Evolutionary conservation across 2,329 filamentous ascomycete genomes (phyloP), one percentile per base, ranked within the genome.

Genomic region (Myotisia sp.): DNA sequence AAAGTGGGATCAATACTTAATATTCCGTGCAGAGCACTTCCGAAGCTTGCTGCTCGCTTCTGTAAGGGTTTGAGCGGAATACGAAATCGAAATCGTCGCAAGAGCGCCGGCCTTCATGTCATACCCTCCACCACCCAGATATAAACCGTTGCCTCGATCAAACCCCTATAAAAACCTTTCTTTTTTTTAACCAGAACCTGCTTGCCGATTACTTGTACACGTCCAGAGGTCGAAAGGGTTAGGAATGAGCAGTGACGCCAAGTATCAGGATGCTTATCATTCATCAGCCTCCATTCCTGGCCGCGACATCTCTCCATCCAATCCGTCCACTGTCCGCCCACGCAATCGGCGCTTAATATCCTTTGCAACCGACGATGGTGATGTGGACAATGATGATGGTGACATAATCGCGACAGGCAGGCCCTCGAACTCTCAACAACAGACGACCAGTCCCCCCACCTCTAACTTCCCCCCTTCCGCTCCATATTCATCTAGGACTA

Each of bases 271-370:
- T 49, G 44, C 47, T 46, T 45, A 53, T 39, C 49, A 51, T 46
- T 51, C 53, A 37, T 50, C 50, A 41, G 46, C 48, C 37, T 46
- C 46, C 26, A 52, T 19, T 27, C 16, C 32, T 23, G 21, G 46
- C 41, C 49, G 50, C 34, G 52, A 47, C 22, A 47, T 42, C 36
- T 51, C 40, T 27, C 46, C 47, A 39, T 52, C 53, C 19, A 48
- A 47, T 42, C 41, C 44, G 9, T 59, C 58, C 16, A 56, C 57
- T 22, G 47, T 64, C 34, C 57, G 61, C 42, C 56, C 61, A 37
- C 60, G 60, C 29, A 58, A 56, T 40, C 50, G 58, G 37, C 57
- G 60, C 26, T 45, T 63, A 34, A 55, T 63, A 37, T 62, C 60
- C 14, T 54, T 59, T 28, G 48, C 44, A 22, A 48, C 52, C 41